Evolutionary conservation across 768 basidiomycete genomes (phyloP).

Genomic region (Termitomyces sp.): DNA sequence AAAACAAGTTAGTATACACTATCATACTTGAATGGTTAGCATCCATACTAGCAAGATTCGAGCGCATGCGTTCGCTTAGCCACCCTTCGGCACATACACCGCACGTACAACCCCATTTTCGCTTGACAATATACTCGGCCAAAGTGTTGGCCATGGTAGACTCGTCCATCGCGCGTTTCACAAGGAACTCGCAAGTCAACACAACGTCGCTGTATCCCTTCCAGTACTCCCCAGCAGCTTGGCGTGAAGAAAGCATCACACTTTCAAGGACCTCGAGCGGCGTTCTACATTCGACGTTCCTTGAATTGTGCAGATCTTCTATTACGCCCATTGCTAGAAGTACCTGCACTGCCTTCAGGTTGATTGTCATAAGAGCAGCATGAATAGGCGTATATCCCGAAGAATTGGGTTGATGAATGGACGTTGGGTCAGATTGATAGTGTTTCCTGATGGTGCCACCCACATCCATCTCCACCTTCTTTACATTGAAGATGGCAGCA

Average conservation of each 20-base stretch:
- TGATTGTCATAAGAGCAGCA: neutral
- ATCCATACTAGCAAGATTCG: neutral
- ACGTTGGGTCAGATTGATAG: neutral
- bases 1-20: neutral
- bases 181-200: neutral
- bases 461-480: neutral
- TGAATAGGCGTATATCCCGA: slow-evolving; percentile 3
- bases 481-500: neutral
- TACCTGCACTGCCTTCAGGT: neutral
- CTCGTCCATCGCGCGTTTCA: neutral
- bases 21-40: neutral
- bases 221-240: neutral
- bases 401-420: neutral
- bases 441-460: neutral
- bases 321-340: neutral
- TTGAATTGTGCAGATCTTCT: neutral
- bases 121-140: slow-evolving; percentile 11
- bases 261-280: neutral
- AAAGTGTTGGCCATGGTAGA: neutral
- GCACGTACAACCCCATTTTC: slow-evolving; percentile 15
- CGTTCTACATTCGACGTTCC: neutral
- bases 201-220: neutral
- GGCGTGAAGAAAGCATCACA: neutral
- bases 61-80: slow-evolving; percentile 13
- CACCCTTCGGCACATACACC: slow-evolving; percentile 11